phyloP scores from a whole-genome alignment of 805 yeast genomes.

The Pichia rugopelliculosa region DNA sequence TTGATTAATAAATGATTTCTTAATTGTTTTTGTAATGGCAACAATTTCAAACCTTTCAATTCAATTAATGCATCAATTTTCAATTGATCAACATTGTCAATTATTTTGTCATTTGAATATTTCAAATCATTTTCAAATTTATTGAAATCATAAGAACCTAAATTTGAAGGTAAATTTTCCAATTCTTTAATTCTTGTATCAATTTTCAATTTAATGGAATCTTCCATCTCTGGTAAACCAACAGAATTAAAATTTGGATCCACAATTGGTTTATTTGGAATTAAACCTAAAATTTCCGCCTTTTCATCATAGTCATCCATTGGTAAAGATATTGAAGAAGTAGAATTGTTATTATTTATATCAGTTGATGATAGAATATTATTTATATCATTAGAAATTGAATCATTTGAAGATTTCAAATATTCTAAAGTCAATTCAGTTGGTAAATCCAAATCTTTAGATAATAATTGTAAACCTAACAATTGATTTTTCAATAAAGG shows the following conservation, averaged over 20 bases:
- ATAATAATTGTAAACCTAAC: slow-evolving; percentile 53
- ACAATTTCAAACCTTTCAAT: slow-evolving; percentile 55
- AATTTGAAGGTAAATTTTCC: slow-evolving; percentile 60
- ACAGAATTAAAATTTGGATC: slow-evolving; percentile 35
- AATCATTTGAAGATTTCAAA: slow-evolving; percentile 14
- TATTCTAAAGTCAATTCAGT: slow-evolving; percentile 37
- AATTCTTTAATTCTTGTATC: slow-evolving; percentile 51
- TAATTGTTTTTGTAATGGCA: slow-evolving; percentile 63
- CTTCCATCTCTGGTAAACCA: slow-evolving; percentile 47
- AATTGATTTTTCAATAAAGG: slow-evolving; percentile 50
- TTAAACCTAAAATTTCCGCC: slow-evolving; percentile 36
- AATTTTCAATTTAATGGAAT: slow-evolving; percentile 44
- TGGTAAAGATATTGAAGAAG: slow-evolving; percentile 12
- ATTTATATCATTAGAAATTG: neutral
- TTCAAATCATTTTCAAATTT: slow-evolving; percentile 27
- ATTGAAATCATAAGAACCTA: slow-evolving; percentile 49
- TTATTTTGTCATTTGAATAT: slow-evolving; percentile 36
- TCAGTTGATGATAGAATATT: neutral
- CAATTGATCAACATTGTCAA: slow-evolving; percentile 44
- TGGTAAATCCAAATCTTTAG: slow-evolving; percentile 62
- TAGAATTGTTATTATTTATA: neutral
- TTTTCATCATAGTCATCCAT: slow-evolving; percentile 28
- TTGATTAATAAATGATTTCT: slow-evolving; percentile 50
- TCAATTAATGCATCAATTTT: slow-evolving; percentile 65
- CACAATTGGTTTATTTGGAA: slow-evolving; percentile 21